Evolutionary conservation across 257 asterid genomes (phyloP).

Genomic region (Solanum pimpinellifolium): DNA sequence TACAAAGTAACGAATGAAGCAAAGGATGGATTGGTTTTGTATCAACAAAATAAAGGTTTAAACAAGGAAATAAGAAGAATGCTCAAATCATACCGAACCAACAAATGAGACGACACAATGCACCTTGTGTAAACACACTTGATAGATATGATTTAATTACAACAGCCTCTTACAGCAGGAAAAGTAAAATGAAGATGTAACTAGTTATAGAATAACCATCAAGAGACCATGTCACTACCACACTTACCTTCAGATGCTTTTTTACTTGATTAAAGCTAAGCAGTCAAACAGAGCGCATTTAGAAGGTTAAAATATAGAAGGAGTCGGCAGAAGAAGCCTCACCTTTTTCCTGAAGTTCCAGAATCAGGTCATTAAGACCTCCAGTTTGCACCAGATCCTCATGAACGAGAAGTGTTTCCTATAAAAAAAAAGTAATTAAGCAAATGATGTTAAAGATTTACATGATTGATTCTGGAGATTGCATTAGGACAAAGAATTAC

Average conservation of each 20-base stretch:
- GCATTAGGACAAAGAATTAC: not conserved
- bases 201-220: not conserved
- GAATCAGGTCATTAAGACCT: slow-evolving; percentile 41
- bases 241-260: not conserved
- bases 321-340: not conserved
- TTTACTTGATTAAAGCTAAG: not conserved
- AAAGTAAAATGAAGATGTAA: not conserved
- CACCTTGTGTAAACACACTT: not conserved
- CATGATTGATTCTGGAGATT: not conserved
- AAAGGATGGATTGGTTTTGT: not conserved
- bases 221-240: not conserved
- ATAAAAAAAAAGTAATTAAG: not conserved
- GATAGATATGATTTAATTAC: not conserved
- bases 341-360: slow-evolving; percentile 67
- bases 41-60: not conserved
- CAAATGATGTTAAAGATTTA: not conserved
- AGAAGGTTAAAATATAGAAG: not conserved
- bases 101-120: not conserved
- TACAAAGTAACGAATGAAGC: not conserved
- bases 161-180: not conserved
- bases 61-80: not conserved
- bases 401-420: slow-evolving; percentile 81
- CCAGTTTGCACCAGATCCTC: slow-evolving; percentile 38
- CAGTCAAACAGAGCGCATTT: not conserved
- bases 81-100: not conserved